Evolutionary conservation across 169 alveolate genomes (phyloP).

Genomic region (Plasmodium inui): DNA sequence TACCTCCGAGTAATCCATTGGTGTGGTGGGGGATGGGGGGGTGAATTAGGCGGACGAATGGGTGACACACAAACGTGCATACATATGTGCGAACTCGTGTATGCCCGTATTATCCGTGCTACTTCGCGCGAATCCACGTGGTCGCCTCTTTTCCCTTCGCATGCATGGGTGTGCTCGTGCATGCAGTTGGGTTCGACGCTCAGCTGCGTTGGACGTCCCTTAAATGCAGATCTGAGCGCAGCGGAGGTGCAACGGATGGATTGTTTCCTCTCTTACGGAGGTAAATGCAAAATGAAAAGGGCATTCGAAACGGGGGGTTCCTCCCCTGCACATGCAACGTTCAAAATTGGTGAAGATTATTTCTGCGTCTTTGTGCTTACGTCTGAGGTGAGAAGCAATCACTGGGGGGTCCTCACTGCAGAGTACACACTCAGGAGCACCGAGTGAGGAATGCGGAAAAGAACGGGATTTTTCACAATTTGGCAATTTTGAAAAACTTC

Average conservation of each 20-base stretch:
- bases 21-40: neutral
- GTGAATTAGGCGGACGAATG: neutral
- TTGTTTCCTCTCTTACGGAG: neutral
- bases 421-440: neutral
- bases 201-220: neutral
- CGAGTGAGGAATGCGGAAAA: neutral
- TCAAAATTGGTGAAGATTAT: neutral
- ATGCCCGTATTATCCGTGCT: neutral
- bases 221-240: neutral
- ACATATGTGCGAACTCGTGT: neutral
- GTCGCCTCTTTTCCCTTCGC: neutral
- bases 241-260: neutral
- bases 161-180: neutral
- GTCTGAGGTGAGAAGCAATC: neutral
- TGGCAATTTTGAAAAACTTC: neutral
- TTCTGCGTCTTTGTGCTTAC: neutral
- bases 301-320: neutral
- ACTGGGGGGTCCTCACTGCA: neutral
- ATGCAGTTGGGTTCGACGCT: neutral
- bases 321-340: neutral
- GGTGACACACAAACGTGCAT: neutral
- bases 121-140: neutral
- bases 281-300: neutral
- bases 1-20: conserved; percentile 65
- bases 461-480: neutral